Percentiles rank a stretch among this genome's conserved stretches.
These are phyloP conservation scores for Trebouxia sp. DNA, from an alignment of 139 green algal species.

Conservation along the genomic window DNA sequence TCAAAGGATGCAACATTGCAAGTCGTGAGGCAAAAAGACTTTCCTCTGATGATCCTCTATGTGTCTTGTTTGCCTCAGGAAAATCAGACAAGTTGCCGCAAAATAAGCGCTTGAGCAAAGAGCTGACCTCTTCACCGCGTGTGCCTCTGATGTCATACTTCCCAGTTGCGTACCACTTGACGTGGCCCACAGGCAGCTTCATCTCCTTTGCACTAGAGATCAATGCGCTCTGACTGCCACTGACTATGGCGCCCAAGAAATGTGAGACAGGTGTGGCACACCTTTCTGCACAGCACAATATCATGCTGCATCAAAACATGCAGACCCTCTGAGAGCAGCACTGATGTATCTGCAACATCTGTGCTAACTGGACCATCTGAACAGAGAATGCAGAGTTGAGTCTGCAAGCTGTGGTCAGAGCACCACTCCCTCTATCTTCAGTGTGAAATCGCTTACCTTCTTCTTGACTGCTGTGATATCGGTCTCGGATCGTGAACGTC, in stretches of 20 bases:
- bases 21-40: no score
- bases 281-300: background rate
- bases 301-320: no score
- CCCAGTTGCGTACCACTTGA: conserved; percentile 23
- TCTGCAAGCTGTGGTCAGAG: no score
- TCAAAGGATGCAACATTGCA: no score
- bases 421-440: no score
- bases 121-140: background rate
- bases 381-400: background rate
- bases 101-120: background rate
- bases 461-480: background rate
- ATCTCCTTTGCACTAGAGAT: background rate
- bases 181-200: conserved; percentile 3
- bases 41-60: background rate
- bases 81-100: background rate
- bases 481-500: conserved; percentile 5
- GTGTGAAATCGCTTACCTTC: background rate
- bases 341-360: background rate
- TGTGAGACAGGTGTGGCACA: conserved; percentile 1
- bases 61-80: background rate
- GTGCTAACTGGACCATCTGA: no score
- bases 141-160: conserved; percentile 3
- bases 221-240: background rate
- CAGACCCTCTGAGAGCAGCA: background rate
- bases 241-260: conserved; percentile 5